phyloP scores from a whole-genome alignment of 1,284 basidiomycete species.

The Pterulicium gracile region DNA sequence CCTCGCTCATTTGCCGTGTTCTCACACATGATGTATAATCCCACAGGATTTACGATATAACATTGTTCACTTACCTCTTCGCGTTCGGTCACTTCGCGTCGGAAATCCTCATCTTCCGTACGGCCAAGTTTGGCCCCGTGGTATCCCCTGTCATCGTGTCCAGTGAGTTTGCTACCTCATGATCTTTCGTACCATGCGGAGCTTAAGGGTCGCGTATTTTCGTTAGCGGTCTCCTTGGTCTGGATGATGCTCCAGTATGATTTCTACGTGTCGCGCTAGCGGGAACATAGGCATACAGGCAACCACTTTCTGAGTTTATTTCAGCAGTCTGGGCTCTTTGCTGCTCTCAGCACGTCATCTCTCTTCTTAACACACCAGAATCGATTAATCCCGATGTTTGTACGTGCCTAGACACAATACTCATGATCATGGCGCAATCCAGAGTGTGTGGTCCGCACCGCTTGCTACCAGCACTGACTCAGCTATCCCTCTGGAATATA shows the following conservation, averaged over 20 bases:
- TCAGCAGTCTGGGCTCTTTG: no score
- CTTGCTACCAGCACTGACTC: no score
- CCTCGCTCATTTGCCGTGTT: slow-evolving; percentile 7
- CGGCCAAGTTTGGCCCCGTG: slow-evolving; percentile 54
- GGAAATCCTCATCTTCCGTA: slow-evolving; percentile 78
- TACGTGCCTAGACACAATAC: no score
- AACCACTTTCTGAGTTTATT: no score
- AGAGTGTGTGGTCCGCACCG: no score
- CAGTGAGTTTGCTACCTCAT: slow-evolving; percentile 42
- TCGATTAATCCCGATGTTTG: no score
- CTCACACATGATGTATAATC: slow-evolving; percentile 2
- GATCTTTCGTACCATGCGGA: slow-evolving; percentile 8
- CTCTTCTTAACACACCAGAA: no score
- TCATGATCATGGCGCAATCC: no score
- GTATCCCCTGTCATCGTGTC: slow-evolving; percentile 80
- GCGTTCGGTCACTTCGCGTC: slow-evolving; percentile 85
- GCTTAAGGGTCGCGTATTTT: no score
- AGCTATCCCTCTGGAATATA: no score
- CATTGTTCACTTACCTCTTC: slow-evolving; percentile 80
- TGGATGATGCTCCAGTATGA: slow-evolving; percentile 80
- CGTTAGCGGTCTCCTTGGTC: slow-evolving; percentile 52
- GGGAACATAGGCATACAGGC: no score
- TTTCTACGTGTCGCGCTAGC: slow-evolving; percentile 44
- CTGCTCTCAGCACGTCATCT: no score
- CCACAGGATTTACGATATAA: slow-evolving; percentile 80